Conservation (phyloP, 495 filamentous ascomycete genomes). For the Penicillium cosmopolitanum region DNA sequence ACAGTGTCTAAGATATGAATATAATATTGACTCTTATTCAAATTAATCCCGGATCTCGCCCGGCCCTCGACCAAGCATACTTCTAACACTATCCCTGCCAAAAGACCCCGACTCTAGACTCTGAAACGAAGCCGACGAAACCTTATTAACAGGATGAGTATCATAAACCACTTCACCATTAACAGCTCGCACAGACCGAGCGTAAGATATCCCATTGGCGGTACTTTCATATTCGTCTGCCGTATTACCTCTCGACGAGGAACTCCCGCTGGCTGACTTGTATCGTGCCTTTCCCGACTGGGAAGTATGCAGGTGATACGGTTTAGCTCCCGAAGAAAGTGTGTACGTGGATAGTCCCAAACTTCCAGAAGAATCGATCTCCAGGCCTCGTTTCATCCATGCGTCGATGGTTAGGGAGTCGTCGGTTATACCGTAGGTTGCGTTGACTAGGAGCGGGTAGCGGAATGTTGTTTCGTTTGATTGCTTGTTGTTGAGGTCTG, state of each 20-base stretch:
- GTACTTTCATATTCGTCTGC: constrained; percentile 29
- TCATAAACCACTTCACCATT: constrained; percentile 52
- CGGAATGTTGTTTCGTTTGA: constrained; percentile 50
- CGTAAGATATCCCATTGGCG: constrained; percentile 44
- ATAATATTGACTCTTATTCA: too few relatives aligned
- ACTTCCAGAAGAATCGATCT: constrained; percentile 44
- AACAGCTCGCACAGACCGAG: constrained; percentile 52
- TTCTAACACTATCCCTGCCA: constrained; percentile 23
- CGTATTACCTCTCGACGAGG: constrained; percentile 36
- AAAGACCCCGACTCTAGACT: neutral
- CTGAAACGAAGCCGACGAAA: neutral
- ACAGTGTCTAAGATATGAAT: neutral
- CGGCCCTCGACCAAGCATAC: constrained; percentile 29
- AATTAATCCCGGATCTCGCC: too few relatives aligned
- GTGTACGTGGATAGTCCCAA: constrained; percentile 59
- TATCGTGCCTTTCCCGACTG: constrained; percentile 38
- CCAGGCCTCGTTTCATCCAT: constrained; percentile 60
- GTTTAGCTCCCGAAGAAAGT: constrained; percentile 37
- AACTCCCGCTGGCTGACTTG: constrained; percentile 25
- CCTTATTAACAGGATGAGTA: constrained; percentile 17
- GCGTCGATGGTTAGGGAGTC: constrained; percentile 65
- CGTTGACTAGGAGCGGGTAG: constrained; percentile 68
- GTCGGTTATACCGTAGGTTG: constrained; percentile 47
- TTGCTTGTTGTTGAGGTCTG: constrained; percentile 24
- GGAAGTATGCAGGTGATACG: constrained; percentile 28